These are phyloP conservation scores for Achlya hypogyna DNA, from an alignment of 352 stramenopile genomes.

Conservation along the genomic window DNA sequence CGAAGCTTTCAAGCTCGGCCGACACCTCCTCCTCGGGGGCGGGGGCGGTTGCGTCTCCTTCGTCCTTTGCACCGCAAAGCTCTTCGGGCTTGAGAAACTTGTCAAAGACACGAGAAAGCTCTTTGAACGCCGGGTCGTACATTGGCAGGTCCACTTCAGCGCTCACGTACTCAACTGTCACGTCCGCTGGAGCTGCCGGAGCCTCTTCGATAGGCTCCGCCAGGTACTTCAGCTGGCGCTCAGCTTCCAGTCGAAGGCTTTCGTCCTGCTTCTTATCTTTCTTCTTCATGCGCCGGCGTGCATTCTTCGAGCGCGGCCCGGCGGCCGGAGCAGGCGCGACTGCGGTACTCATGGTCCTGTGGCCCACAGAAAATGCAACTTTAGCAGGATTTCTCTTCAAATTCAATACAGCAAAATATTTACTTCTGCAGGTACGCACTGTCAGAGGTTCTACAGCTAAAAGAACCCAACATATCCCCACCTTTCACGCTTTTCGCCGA, in stretches of 20 bases:
- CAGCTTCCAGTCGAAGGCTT: slow-evolving; percentile 16
- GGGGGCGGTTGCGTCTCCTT: slow-evolving; percentile 11
- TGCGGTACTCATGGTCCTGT: slow-evolving; percentile 5
- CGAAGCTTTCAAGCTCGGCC: slow-evolving; percentile 24
- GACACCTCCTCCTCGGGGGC: slow-evolving; percentile 33
- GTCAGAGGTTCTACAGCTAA: background rate
- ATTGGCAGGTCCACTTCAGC: slow-evolving; percentile 43
- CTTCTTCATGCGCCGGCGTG: slow-evolving; percentile 71
- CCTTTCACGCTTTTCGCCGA: too few species aligned
- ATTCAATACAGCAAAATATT: background rate
- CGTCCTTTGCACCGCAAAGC: slow-evolving; percentile 38
- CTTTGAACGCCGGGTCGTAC: slow-evolving; percentile 62
- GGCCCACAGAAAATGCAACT: background rate
- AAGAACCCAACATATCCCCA: background rate
- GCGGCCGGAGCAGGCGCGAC: background rate
- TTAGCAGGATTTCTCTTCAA: background rate
- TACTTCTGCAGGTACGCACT: too few species aligned
- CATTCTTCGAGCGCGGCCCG: slow-evolving; percentile 66
- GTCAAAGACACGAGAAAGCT: slow-evolving; percentile 85
- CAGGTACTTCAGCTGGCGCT: background rate
- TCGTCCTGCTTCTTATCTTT: slow-evolving; percentile 61
- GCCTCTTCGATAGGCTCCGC: background rate
- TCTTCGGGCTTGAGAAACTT: slow-evolving; percentile 79
- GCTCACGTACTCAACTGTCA: slow-evolving; percentile 82
- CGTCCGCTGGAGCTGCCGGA: slow-evolving; percentile 22